Base-by-base conservation (phyloP, 345 rosid genomes). In the Linum usitatissimum region DNA sequence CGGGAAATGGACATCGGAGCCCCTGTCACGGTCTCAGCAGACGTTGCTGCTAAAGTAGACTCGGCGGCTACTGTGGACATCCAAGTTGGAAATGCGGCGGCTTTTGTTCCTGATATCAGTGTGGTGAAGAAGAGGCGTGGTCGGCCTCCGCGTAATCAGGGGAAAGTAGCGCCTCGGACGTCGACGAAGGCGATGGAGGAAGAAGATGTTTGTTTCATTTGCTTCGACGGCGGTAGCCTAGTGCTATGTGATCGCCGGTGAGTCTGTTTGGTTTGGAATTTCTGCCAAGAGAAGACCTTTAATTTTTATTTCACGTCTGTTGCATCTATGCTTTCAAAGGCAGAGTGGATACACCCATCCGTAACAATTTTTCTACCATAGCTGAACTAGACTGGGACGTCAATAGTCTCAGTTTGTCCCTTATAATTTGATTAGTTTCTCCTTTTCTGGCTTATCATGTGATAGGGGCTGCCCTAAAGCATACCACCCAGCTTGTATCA, bases 181-280 rank as follows among this genome's bases (percentile, higher is more conserved):
- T 56, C 42, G 4, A 28, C 55, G 68, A 36, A 59, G 28, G 5
- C 62, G 71, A 78, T 70, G 13, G 88, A 86, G 34, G 99, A 90
- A 64, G 99, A 94, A 61, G 99, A 94, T 64, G 99, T 94, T 67
- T 94, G 99, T 63, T 94, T 94, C 63, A 90, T 94, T 51, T 94
- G 99, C 82, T 94, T 90, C 66, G 99, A 94, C 68, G 99, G 99
- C 39, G 99, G 99, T 42, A 79, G 81, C 70, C 92, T 94, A 18
- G 99, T 94, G 72, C 88, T 94, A 36, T 94, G 99, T 64, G 99
- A 94, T 88, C 96, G 97, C 69, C 78, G 89, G 99, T 94, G 71
- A 66, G 88, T 70, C 45, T 18, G 3, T 63, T 23, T 30, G 64
- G 18, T 45, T 55, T 14, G 63, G 57, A 20, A 55, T 28, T 72